phyloP scores from a whole-genome alignment of 768 basidiomycete genomes.

The Tricholoma sp. region DNA sequence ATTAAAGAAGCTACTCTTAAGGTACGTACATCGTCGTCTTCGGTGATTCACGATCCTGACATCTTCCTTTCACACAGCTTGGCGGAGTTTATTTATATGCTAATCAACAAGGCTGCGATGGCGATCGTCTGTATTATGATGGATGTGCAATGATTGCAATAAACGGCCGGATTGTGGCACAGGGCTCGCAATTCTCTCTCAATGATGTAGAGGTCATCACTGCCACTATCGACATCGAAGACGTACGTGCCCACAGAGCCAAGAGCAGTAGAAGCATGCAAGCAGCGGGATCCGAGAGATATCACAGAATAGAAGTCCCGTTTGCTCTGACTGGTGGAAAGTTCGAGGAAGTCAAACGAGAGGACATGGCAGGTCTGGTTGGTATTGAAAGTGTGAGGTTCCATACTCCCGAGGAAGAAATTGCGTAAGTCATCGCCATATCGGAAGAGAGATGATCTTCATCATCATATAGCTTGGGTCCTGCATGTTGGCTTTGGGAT shows the following conservation, averaged over 20 bases:
- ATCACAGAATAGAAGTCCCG: conserved; percentile 78
- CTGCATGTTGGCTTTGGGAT: conserved; percentile 99
- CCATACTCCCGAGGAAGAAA: conserved; percentile 92
- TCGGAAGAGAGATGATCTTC: neutral
- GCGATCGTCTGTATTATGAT: conserved; percentile 96
- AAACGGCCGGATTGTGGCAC: conserved; percentile 89
- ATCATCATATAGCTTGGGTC: conserved; percentile 65
- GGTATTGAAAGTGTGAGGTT: conserved; percentile 53
- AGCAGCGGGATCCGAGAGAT: conserved; percentile 69
- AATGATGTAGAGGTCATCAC: conserved; percentile 95
- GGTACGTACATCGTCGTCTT: conserved; percentile 33
- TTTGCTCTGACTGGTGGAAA: conserved; percentile 76
- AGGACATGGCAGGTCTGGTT: conserved; percentile 37
- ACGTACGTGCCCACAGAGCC: conserved; percentile 87
- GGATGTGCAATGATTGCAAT: conserved; percentile 95
- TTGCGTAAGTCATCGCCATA: conserved; percentile 66
- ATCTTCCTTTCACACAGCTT: conserved; percentile 44
- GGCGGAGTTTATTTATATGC: conserved; percentile 98
- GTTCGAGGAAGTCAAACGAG: conserved; percentile 57
- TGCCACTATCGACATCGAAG: conserved; percentile 95
- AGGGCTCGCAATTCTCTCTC: conserved; percentile 95
- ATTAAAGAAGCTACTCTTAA: conserved; percentile 97
- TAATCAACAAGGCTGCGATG: conserved; percentile 98
- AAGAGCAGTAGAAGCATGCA: conserved; percentile 86
- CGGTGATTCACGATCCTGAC: conserved; percentile 1